These are phyloP conservation scores for Rheum nobile DNA, from an alignment of 148 eudicot genomes.

Conservation along the genomic window DNA sequence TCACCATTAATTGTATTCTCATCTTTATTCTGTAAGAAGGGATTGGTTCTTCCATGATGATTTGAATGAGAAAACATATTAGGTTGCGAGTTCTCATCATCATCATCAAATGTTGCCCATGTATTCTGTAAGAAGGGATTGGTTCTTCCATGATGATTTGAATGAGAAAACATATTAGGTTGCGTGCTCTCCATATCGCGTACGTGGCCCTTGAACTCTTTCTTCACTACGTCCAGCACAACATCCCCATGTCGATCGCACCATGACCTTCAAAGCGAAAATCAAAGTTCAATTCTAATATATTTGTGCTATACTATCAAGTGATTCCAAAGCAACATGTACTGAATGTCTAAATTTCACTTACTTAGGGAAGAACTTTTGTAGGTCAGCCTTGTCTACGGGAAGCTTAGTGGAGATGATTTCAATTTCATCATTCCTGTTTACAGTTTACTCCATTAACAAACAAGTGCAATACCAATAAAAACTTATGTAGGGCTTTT, in stretches of 20 bases:
- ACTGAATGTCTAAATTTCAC: not conserved
- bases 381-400: conserved; percentile 60
- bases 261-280: conserved; percentile 42
- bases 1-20: not conserved
- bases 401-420: conserved; percentile 77
- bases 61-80: conserved; percentile 38
- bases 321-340: not conserved
- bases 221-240: conserved; percentile 54
- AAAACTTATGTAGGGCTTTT: too few species aligned
- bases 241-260: conserved; percentile 60
- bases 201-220: conserved; percentile 56
- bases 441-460: not conserved
- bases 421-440: conserved; percentile 73
- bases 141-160: not conserved
- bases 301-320: too few species aligned
- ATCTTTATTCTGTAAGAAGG: not conserved
- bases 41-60: not conserved
- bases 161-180: conserved; percentile 54
- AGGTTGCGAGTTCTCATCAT: conserved; percentile 66
- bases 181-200: conserved; percentile 43
- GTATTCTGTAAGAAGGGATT: conserved; percentile 8
- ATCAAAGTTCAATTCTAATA: not conserved
- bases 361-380: conserved; percentile 63
- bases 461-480: not conserved
- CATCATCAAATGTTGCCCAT: conserved; percentile 74